phyloP scores from a whole-genome alignment of 306 rosid species.

The Dryas drummondii region DNA sequence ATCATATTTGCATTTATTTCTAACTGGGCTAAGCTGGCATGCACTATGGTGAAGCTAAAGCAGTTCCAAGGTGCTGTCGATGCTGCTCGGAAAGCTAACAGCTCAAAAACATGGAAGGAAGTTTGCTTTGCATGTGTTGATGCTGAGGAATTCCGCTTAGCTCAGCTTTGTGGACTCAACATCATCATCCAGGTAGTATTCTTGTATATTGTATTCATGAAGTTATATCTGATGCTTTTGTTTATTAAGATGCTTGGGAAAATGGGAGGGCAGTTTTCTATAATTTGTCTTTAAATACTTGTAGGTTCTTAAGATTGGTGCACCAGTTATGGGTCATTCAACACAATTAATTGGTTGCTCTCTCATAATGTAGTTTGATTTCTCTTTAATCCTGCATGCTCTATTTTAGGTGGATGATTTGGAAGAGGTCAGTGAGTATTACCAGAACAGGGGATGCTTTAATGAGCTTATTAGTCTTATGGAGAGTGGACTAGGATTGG shows the following conservation, averaged over 20 bases:
- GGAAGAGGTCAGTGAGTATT: conserved; percentile 97
- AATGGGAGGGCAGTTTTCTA: no score
- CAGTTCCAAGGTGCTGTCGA: conserved; percentile 97
- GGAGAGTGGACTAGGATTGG: conserved; percentile 99
- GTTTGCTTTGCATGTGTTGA: conserved; percentile 98
- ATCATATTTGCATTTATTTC: conserved; percentile 90
- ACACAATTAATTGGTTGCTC: neutral
- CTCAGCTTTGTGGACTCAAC: conserved; percentile 96
- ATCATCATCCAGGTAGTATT: conserved; percentile 82
- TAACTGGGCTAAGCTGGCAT: conserved; percentile 94
- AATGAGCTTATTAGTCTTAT: conserved; percentile 87
- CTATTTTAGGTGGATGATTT: conserved; percentile 83
- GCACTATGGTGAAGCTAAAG: conserved; percentile 82
- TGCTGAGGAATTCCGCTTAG: conserved; percentile 95
- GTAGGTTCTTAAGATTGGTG: neutral
- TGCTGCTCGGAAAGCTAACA: conserved; percentile 98
- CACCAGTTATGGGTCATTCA: neutral
- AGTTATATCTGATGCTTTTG: conserved; percentile 1
- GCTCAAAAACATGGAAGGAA: conserved; percentile 96
- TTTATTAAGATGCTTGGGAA: neutral
- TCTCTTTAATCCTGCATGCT: neutral
- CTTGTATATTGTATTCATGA: neutral
- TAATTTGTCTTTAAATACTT: neutral
- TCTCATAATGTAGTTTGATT: neutral
- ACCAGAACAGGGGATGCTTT: conserved; percentile 95